Evolutionary conservation across 2,329 filamentous ascomycete genomes (phyloP), one percentile per base, ranked within the genome.

Genomic region (Metarhizium guizhouense): DNA sequence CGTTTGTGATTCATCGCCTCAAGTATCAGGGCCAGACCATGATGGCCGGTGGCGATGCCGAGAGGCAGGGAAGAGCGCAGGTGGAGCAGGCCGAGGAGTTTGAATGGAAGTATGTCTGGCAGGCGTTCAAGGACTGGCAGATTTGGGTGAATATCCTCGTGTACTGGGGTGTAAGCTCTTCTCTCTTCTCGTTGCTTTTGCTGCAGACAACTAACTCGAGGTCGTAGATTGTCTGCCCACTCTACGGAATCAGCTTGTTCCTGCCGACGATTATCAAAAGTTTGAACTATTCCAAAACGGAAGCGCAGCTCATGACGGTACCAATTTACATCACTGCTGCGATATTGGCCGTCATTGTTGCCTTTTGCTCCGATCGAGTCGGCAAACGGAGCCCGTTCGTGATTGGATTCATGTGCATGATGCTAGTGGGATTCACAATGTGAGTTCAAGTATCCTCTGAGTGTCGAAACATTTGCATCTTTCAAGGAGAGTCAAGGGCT

Each of bases 91-190:
- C 88, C 45, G 90, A 94, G 61, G 79, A 86, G 51, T 94, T 94
- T 67, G 79, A 84, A 59, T 87, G 86, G 82, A 74, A 76, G 14
- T 94, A 92, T 65, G 82, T 94, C 57, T 84, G 83, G 80, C 78
- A 82, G 7, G 85, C 85, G 1, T 73, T 93, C 49, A 82, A 77
- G 42, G 90, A 95, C 64, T 94, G 88, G 86, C 93, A 95, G 70
- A 91, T 90, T 49, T 80, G 75, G 73, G 69, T 76, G 32, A 78
- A 77, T 53, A 72, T 85, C 4, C 73, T 86, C 52, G 81, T 87
- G 38, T 84, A 83, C 62, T 85, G 84, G 74, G 82, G 84, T 8
- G 81, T 85, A 67, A 72, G 75, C 72, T 65, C 11, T 38, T 38
- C 29, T 6, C 34, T 16, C 3, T 0, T 40, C n/a, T 36, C 38